phyloP scores from a whole-genome alignment of 1,284 basidiomycete genomes.

The Leccinum huronense region DNA sequence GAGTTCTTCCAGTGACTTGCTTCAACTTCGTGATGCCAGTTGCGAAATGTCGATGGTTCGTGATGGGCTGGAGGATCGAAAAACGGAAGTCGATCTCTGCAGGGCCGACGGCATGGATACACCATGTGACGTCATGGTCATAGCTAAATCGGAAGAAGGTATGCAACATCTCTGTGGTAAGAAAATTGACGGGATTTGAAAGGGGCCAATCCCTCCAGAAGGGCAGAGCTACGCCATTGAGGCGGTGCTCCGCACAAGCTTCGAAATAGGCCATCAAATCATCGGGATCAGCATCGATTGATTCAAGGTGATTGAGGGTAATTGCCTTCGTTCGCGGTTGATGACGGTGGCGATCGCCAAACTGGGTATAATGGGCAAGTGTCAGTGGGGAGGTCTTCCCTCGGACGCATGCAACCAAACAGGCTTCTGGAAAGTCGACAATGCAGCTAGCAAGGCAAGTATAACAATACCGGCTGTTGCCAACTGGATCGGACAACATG shows the following conservation, averaged over 20 bases:
- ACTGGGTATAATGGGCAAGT: no score
- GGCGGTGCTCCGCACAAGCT: background rate
- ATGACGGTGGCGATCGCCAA: no score
- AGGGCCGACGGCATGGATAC: background rate
- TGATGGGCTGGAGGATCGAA: background rate
- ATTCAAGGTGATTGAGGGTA: no score
- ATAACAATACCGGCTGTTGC: no score
- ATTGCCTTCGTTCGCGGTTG: no score
- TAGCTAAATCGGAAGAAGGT: background rate
- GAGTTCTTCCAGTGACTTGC: no score
- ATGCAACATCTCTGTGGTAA: background rate
- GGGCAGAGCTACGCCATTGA: background rate
- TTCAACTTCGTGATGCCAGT: background rate
- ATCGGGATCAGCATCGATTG: no score
- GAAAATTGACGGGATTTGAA: background rate
- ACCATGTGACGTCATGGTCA: background rate
- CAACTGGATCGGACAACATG: no score
- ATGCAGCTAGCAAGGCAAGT: no score
- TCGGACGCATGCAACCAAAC: no score
- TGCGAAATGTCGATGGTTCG: background rate
- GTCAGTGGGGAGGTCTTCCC: no score
- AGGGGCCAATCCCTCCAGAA: background rate
- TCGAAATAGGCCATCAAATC: background rate
- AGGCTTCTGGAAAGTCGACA: no score
- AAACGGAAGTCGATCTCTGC: background rate